Percentiles rank a stretch among this genome's conserved stretches.
Evolutionary conservation across 208 protist species (phyloP).

Genomic region (Entamoeba dispar): DNA sequence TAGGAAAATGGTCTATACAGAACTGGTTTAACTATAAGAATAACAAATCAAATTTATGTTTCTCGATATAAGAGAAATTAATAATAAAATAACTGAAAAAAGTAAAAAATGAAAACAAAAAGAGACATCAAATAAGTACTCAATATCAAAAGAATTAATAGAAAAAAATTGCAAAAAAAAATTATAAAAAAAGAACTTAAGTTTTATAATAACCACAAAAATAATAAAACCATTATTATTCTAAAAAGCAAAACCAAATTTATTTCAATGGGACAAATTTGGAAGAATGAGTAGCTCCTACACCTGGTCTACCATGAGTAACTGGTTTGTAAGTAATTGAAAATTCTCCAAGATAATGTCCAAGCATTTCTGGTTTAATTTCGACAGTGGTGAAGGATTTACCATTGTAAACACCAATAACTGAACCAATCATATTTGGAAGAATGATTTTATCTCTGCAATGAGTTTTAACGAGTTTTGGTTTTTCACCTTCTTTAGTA

Average conservation of each 20-base stretch:
- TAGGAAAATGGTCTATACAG: too few species aligned
- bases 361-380: conserved; percentile 95
- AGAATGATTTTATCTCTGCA: conserved; percentile 94
- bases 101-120: too few species aligned
- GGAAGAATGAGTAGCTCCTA: conserved; percentile 78
- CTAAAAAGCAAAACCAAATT: neutral
- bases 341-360: conserved; percentile 97
- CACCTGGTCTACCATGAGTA: conserved; percentile 88
- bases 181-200: too few species aligned
- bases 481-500: conserved; percentile 74
- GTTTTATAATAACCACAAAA: too few species aligned
- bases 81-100: too few species aligned
- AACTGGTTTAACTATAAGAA: too few species aligned
- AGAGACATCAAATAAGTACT: too few species aligned
- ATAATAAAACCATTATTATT: too few species aligned
- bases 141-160: too few species aligned
- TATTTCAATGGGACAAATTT: conserved; percentile 48
- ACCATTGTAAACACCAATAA: conserved; percentile 97
- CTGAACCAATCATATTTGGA: conserved; percentile 94
- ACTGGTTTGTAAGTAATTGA: conserved; percentile 93
- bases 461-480: conserved; percentile 91
- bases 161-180: too few species aligned
- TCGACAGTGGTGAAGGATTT: conserved; percentile 90
- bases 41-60: too few species aligned
- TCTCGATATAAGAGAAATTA: too few species aligned